Evolutionary conservation across 1,139 yeast genomes (phyloP).

Genomic region (Magnusiomyces fungicola): DNA sequence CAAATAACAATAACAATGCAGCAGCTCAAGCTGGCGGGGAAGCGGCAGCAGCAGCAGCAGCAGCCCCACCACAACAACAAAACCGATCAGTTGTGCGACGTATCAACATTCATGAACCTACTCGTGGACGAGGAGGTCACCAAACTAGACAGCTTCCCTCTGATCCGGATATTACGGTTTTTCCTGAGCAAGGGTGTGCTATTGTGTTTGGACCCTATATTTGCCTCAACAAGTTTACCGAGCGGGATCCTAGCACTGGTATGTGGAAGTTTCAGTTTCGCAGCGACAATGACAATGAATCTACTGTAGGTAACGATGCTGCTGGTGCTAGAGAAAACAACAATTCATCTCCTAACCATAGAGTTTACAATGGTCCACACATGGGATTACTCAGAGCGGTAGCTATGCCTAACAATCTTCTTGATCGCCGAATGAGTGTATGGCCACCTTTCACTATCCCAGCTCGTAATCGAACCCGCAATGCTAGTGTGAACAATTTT

Average conservation of each 20-base stretch:
- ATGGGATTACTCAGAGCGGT: slow-evolving; percentile 18
- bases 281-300: slow-evolving; percentile 2
- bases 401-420: slow-evolving; percentile 17
- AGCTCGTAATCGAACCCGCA: slow-evolving; percentile 20
- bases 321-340: too few species aligned
- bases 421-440: slow-evolving; percentile 20
- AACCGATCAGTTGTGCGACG: background rate
- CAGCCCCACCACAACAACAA: background rate
- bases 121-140: background rate
- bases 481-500: slow-evolving; percentile 20
- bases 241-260: slow-evolving; percentile 9
- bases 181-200: slow-evolving; percentile 1
- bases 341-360: too few species aligned
- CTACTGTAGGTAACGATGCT: too few species aligned
- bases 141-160: background rate
- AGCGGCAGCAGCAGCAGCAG: background rate
- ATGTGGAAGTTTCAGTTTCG: slow-evolving; percentile 11
- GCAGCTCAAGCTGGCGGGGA: background rate
- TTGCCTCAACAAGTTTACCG: slow-evolving; percentile 7
- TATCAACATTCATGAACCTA: slow-evolving; percentile 1
- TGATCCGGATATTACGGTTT: slow-evolving; percentile 1
- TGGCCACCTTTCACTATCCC: slow-evolving; percentile 25
- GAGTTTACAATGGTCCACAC: slow-evolving; percentile 8
- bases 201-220: slow-evolving; percentile 9
- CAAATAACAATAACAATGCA: background rate